phyloP scores from a whole-genome alignment of 129 eudicot genomes.

The Helianthus tuberosus region DNA sequence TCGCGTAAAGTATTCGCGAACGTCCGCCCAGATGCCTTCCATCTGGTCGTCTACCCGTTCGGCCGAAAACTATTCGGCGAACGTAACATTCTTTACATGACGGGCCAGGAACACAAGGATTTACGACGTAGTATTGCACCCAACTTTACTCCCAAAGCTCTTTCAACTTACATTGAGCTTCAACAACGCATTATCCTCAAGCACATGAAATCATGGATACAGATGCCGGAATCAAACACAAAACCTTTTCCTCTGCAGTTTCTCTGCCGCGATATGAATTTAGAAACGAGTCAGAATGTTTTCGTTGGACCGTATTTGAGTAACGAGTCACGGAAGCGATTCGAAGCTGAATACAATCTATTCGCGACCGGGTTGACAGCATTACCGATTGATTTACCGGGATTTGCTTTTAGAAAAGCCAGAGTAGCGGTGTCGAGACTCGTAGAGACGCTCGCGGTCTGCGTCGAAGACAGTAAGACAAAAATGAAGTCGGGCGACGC shows the following conservation, averaged over 20 bases:
- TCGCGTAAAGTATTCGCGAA: conserved; percentile 78
- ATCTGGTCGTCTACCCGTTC: conserved; percentile 84
- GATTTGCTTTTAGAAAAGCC: conserved; percentile 75
- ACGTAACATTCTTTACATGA: conserved; percentile 74
- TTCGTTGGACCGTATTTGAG: conserved; percentile 76
- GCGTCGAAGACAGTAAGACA: conserved; percentile 61
- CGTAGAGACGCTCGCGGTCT: conserved; percentile 47
- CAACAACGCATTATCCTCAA: conserved; percentile 60
- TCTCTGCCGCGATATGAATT: conserved; percentile 73
- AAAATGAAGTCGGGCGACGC: conserved; percentile 52
- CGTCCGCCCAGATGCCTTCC: conserved; percentile 83
- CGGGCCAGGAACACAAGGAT: conserved; percentile 81
- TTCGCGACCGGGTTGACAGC: conserved; percentile 75
- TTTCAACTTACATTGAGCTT: conserved; percentile 54
- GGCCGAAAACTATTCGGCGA: conserved; percentile 89
- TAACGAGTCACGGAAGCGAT: conserved; percentile 36
- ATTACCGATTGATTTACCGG: conserved; percentile 76
- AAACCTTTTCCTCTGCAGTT: conserved; percentile 54
- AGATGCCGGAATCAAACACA: neutral
- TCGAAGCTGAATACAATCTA: conserved; percentile 63
- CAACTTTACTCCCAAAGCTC: conserved; percentile 75
- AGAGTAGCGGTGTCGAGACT: conserved; percentile 63
- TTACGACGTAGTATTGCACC: conserved; percentile 92
- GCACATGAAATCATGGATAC: conserved; percentile 57
- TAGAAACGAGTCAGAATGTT: conserved; percentile 84